Conservation (phyloP, 345 rosid species). For the Iberis pinnata region DNA sequence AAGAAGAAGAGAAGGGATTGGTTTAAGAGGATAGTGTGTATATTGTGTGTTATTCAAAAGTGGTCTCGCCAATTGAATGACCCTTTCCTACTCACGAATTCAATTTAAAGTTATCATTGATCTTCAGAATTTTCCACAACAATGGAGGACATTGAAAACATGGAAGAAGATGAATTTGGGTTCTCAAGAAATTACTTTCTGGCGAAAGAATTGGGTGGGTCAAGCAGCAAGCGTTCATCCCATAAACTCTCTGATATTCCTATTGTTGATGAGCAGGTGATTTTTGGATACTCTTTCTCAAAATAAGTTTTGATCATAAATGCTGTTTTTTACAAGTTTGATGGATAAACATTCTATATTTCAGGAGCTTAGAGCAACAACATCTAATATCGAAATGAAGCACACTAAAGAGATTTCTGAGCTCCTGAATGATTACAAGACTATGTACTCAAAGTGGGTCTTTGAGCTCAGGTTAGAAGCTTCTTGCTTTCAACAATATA, state of each 20-base stretch:
- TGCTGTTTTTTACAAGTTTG: not conserved
- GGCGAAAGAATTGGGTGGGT: conserved; percentile 62
- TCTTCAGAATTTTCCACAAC: not conserved
- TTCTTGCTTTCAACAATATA: not conserved
- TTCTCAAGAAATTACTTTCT: conserved; percentile 88
- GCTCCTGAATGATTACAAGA: conserved; percentile 52
- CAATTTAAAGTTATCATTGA: not conserved
- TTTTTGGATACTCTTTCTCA: not conserved
- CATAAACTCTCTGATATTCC: conserved; percentile 63
- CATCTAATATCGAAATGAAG: conserved; percentile 47
- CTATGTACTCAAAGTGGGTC: conserved; percentile 59
- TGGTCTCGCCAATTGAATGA: too few relatives aligned
- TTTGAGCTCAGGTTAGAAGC: conserved; percentile 56
- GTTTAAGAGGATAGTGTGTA: too few relatives aligned
- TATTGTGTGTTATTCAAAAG: not conserved
- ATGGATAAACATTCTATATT: not conserved
- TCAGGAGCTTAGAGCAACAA: conserved; percentile 67
- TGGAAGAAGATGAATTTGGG: conserved; percentile 67
- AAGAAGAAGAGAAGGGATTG: too few relatives aligned
- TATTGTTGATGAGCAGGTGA: conserved; percentile 76
- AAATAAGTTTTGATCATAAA: not conserved
- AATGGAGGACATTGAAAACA: conserved; percentile 42
- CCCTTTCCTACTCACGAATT: not conserved
- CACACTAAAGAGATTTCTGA: conserved; percentile 53
- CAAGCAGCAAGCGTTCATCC: conserved; percentile 51